Evolutionary conservation across 208 protist species (phyloP).

Genomic region (Acanthamoeba healyi): DNA sequence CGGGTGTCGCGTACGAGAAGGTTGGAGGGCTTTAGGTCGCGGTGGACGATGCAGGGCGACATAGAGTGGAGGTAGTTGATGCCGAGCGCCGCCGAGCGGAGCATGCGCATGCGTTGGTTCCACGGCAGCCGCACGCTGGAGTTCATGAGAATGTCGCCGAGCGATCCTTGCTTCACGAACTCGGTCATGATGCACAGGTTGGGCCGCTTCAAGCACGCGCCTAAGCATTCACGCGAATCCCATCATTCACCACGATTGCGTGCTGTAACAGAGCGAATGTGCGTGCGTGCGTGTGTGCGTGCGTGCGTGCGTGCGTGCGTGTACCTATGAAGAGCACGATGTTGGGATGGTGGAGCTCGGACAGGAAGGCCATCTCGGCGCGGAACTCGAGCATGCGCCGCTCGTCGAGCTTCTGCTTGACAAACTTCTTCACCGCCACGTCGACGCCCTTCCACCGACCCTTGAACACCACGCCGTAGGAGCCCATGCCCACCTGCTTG

Average conservation of each 20-base stretch:
- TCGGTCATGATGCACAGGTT: slow-evolving; percentile 18
- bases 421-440: slow-evolving; percentile 17
- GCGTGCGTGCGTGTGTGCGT: too few species aligned
- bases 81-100: slow-evolving; percentile 66
- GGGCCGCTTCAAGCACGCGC: neutral
- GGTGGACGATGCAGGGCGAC: slow-evolving; percentile 61
- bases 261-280: neutral
- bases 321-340: slow-evolving; percentile 26
- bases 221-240: neutral
- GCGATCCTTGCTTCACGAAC: neutral
- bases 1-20: neutral
- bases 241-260: neutral
- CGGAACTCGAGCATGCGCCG: slow-evolving; percentile 21
- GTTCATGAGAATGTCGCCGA: neutral
- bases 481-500: neutral
- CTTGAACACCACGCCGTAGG: slow-evolving; percentile 32
- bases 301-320: too few species aligned
- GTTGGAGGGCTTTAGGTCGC: slow-evolving; percentile 34
- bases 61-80: slow-evolving; percentile 16
- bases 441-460: slow-evolving; percentile 17
- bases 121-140: slow-evolving; percentile 75
- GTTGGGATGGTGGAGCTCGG: slow-evolving; percentile 31
- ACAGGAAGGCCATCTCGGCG: neutral
- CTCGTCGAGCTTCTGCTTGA: slow-evolving; percentile 26
- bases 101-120: slow-evolving; percentile 62